Evolutionary conservation across 2,329 filamentous ascomycete genomes (phyloP).

Genomic region (Calonectria henricotiae): DNA sequence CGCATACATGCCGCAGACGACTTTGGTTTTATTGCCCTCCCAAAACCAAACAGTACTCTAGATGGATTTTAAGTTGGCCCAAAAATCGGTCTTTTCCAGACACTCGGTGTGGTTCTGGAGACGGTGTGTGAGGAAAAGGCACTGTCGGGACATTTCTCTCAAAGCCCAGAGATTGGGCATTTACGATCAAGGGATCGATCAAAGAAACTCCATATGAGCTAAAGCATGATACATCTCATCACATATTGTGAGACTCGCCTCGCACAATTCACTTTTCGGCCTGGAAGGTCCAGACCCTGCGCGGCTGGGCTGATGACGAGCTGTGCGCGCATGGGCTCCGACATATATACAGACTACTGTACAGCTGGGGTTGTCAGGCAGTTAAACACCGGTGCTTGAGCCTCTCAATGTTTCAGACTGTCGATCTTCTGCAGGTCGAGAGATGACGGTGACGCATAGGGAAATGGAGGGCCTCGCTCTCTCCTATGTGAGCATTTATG

Average conservation of each 20-base stretch:
- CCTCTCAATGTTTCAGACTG: constrained; percentile 21
- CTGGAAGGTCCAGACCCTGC: constrained; percentile 12
- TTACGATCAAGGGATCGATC: constrained; percentile 14
- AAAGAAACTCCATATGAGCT: constrained; percentile 24
- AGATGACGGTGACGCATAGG: constrained; percentile 25
- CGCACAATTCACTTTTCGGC: not conserved
- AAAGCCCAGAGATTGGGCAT: constrained; percentile 13
- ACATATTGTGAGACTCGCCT: constrained; percentile 6
- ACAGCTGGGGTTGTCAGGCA: not conserved
- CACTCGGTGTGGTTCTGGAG: constrained; percentile 19
- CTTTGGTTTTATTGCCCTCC: constrained; percentile 2
- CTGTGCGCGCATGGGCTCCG: not conserved
- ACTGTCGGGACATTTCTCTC: not conserved
- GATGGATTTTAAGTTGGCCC: constrained; percentile 17
- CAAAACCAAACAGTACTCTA: not conserved
- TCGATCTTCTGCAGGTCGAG: constrained; percentile 27
- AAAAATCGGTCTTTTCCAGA: constrained; percentile 10
- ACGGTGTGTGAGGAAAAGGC: not conserved
- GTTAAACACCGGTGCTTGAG: constrained; percentile 21
- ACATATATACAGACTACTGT: not conserved
- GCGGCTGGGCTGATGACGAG: not conserved
- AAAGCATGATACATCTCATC: constrained; percentile 12
- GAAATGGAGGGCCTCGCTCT: not conserved
- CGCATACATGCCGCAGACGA: constrained; percentile 1
- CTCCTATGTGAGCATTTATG: not conserved